Percentiles rank a stretch among this genome's conserved stretches.
Evolutionary conservation across 169 alveolate genomes (phyloP).

Genomic region (Ichthyophthirius multifiliis): DNA sequence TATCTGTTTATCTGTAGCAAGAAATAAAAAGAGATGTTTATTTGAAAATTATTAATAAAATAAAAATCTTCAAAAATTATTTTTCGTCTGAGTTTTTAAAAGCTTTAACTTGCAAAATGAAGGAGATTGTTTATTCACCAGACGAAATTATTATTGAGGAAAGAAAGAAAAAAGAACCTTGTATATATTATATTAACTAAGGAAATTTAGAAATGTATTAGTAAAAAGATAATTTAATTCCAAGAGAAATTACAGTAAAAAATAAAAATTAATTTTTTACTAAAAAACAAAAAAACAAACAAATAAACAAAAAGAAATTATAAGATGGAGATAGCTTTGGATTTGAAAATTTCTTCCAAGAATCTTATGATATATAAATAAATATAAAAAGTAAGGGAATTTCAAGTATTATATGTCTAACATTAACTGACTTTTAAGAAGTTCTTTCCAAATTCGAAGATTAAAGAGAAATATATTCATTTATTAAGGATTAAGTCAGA

Average conservation of each 20-base stretch:
- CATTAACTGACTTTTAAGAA: not conserved
- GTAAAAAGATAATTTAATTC: not conserved
- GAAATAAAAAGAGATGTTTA: not conserved
- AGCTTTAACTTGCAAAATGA: not conserved
- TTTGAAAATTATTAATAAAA: not conserved
- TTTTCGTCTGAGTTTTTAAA: not conserved
- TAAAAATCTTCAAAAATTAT: not conserved
- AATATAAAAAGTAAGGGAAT: not conserved
- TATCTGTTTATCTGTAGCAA: not conserved
- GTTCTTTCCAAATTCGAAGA: not conserved
- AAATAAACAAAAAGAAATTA: not conserved
- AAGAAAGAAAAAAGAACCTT: not conserved
- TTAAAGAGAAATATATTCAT: not conserved
- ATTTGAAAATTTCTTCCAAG: not conserved
- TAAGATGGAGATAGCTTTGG: not conserved
- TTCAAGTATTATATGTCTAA: not conserved
- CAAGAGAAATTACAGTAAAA: not conserved
- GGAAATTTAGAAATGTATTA: not conserved
- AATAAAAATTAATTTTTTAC: not conserved
- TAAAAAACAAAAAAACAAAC: not conserved
- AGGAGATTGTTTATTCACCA: not conserved
- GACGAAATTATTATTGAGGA: not conserved
- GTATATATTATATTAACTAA: not conserved
- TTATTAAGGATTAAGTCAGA: not conserved
- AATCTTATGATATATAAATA: not conserved